Conservation (phyloP, 1,284 basidiomycete species). For the Leucoagaricus sp. region DNA sequence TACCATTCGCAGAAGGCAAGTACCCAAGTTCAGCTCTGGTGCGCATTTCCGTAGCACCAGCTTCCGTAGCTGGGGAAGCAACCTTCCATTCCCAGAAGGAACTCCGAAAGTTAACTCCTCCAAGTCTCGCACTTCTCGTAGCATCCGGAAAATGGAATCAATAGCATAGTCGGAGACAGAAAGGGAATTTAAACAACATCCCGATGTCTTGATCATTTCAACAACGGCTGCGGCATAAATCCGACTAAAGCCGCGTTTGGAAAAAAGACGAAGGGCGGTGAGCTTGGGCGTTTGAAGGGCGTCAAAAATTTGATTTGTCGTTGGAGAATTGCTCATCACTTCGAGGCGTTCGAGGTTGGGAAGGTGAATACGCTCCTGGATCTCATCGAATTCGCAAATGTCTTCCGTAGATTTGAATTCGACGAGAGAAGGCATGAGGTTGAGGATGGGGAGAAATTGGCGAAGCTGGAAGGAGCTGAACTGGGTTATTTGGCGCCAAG, state of each 20-base stretch:
- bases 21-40: not conserved
- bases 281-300: slow-evolving; percentile 2
- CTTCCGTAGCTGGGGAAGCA: not conserved
- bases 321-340: slow-evolving; percentile 9
- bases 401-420: not conserved
- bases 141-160: slow-evolving; percentile 1
- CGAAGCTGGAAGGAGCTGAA: slow-evolving; percentile 9
- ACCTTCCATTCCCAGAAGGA: not conserved
- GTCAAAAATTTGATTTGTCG: slow-evolving; percentile 10
- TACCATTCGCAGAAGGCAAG: not conserved
- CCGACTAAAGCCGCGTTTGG: slow-evolving; percentile 9
- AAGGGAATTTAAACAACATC: not conserved
- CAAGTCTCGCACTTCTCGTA: not conserved
- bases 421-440: slow-evolving; percentile 8
- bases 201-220: slow-evolving; percentile 2
- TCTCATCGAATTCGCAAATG: slow-evolving; percentile 3
- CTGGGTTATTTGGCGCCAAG: slow-evolving; percentile 11
- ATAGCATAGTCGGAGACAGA: slow-evolving; percentile 5
- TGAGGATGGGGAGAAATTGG: slow-evolving; percentile 4
- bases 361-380: slow-evolving; percentile 4
- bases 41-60: slow-evolving; percentile 2
- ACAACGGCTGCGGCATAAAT: slow-evolving; percentile 7
- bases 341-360: slow-evolving; percentile 5
- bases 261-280: not conserved
- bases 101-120: slow-evolving; percentile 8